phyloP scores from a whole-genome alignment of 73 alveolate species.

The Paramecium pentaurelia region DNA sequence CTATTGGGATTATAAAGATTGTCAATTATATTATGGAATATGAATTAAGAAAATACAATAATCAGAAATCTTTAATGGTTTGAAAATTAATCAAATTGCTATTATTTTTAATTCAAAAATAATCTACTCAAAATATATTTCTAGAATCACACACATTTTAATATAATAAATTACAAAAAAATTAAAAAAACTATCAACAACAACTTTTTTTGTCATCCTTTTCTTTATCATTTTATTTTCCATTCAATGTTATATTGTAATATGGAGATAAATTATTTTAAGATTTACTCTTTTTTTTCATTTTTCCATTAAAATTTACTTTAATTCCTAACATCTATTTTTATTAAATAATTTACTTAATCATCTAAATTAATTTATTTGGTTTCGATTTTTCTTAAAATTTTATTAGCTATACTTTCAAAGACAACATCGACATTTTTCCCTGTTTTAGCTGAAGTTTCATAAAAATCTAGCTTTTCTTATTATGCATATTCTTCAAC shows the following conservation, averaged over 20 bases:
- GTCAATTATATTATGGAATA: neutral
- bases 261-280: neutral
- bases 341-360: neutral
- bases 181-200: neutral
- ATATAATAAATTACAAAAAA: neutral
- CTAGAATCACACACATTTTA: neutral
- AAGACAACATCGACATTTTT: slow-evolving; percentile 70
- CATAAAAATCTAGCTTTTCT: slow-evolving; percentile 69
- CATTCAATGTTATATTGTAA: neutral
- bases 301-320: neutral
- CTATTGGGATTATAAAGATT: neutral
- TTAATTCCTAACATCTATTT: slow-evolving; percentile 17
- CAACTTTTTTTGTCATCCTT: neutral
- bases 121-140: neutral
- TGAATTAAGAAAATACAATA: neutral
- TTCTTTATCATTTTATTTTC: neutral
- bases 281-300: neutral
- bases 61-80: neutral
- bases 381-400: slow-evolving; percentile 19
- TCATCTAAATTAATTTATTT: slow-evolving; percentile 21
- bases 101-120: neutral
- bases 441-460: slow-evolving; percentile 81
- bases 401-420: neutral
- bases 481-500: slow-evolving; percentile 77
- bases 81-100: neutral